Percentiles rank a stretch among this genome's conserved stretches.
Conservation (phyloP, 192 early-diverging fungal genomes). For the Linnemannia zychae region DNA sequence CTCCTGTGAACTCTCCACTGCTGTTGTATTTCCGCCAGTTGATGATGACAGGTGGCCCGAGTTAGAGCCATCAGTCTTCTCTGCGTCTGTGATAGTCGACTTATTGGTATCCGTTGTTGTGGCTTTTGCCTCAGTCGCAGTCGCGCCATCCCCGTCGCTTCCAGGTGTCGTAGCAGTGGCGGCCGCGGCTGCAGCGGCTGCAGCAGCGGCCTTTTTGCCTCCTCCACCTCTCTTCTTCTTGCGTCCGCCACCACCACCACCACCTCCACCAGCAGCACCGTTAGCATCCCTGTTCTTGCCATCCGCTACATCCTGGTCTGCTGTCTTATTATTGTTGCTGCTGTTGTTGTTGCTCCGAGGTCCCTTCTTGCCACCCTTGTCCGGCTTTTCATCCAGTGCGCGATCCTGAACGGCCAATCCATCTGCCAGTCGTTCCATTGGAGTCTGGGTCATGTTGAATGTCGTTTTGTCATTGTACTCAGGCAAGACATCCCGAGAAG, state of each 20-base stretch:
- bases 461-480: conserved; percentile 32
- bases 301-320: conserved; percentile 5
- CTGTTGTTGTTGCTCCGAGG: background rate
- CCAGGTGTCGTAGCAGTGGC: conserved; percentile 7
- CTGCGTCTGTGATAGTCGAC: background rate
- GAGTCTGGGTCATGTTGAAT: background rate
- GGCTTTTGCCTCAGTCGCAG: background rate
- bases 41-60: background rate
- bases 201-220: conserved; percentile 31
- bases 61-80: background rate
- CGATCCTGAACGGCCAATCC: background rate
- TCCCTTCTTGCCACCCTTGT: conserved; percentile 15
- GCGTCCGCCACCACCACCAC: conserved; percentile 35
- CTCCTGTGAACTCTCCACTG: conserved; percentile 28
- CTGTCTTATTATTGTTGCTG: background rate
- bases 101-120: background rate
- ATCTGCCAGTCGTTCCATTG: background rate
- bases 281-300: conserved; percentile 8
- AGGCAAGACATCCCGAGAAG: conserved; percentile 17
- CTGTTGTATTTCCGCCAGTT: conserved; percentile 48
- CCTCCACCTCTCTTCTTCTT: conserved; percentile 53
- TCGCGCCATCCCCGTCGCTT: background rate
- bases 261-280: conserved; percentile 1
- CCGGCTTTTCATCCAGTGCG: conserved; percentile 26
- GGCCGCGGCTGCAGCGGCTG: conserved; percentile 12